Percentiles rank a stretch among this genome's conserved stretches.
Conservation (phyloP, 2,329 filamentous ascomycete genomes). For the Arthrinium phaeospermum region DNA sequence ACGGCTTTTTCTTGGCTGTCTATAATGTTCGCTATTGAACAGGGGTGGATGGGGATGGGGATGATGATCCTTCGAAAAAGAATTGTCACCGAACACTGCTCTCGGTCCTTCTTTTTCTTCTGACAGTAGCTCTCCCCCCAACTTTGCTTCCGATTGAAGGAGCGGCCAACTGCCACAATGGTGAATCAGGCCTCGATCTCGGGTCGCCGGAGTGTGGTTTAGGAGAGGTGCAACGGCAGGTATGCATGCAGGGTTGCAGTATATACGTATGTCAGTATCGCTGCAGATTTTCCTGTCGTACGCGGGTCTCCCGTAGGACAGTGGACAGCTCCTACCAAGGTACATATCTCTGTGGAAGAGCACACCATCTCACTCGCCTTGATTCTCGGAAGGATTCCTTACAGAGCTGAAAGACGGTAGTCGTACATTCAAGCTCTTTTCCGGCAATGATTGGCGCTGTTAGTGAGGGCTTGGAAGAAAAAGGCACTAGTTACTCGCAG, state of each 20-base stretch:
- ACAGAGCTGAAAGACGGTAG: not conserved
- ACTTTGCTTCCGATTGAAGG: not conserved
- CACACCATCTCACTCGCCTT: not conserved
- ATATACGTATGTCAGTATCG: not conserved
- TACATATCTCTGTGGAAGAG: not conserved
- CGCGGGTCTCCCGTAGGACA: not conserved
- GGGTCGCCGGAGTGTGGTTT: not conserved
- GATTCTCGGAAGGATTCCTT: not conserved
- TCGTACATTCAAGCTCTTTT: not conserved
- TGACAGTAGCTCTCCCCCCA: not conserved
- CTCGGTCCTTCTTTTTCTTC: not conserved
- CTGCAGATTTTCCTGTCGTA: not conserved
- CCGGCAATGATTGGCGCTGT: not conserved
- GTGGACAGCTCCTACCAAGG: not conserved
- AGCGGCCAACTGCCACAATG: not conserved
- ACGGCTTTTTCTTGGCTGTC: not conserved
- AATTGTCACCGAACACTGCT: not conserved
- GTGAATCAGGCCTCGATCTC: too few species aligned
- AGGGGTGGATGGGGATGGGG: not conserved
- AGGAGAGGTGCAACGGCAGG: not conserved
- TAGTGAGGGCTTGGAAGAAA: not conserved
- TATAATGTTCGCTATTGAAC: slow-evolving; percentile 2
- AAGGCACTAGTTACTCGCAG: not conserved
- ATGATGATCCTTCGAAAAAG: slow-evolving; percentile 1
- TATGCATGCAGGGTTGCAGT: not conserved